Conservation (phyloP, 169 alveolate genomes). For the Blepharisma undulans region DNA sequence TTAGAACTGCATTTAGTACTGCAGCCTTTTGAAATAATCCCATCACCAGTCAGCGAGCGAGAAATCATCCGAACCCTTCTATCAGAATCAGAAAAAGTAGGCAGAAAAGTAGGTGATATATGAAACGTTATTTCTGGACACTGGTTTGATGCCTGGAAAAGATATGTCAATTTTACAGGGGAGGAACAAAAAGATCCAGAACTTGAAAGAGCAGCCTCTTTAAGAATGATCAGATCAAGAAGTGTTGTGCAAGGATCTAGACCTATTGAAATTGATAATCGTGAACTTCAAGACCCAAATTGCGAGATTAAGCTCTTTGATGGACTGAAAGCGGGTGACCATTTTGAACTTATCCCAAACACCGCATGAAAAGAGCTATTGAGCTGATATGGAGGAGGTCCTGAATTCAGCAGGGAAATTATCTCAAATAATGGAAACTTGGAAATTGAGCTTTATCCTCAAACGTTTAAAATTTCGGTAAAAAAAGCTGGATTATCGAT, state of each 20-base stretch:
- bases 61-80: background rate
- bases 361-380: background rate
- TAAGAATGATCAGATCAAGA: background rate
- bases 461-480: background rate
- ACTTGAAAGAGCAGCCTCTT: background rate
- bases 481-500: background rate
- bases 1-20: conserved; percentile 5
- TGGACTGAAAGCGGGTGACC: background rate
- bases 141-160: conserved; percentile 16
- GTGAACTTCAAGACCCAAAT: background rate
- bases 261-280: background rate
- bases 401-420: background rate
- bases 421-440: background rate
- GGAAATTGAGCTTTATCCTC: conserved; percentile 16
- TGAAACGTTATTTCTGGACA: background rate
- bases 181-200: background rate
- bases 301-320: background rate
- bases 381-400: conserved; percentile 24
- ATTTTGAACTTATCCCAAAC: background rate
- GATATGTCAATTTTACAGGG: background rate
- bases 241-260: background rate
- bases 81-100: background rate
- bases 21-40: conserved; percentile 39
- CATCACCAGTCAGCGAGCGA: conserved; percentile 15
- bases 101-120: background rate